Base-by-base conservation (phyloP, 495 filamentous ascomycete genomes). In the Apiosordaria backusii region DNA sequence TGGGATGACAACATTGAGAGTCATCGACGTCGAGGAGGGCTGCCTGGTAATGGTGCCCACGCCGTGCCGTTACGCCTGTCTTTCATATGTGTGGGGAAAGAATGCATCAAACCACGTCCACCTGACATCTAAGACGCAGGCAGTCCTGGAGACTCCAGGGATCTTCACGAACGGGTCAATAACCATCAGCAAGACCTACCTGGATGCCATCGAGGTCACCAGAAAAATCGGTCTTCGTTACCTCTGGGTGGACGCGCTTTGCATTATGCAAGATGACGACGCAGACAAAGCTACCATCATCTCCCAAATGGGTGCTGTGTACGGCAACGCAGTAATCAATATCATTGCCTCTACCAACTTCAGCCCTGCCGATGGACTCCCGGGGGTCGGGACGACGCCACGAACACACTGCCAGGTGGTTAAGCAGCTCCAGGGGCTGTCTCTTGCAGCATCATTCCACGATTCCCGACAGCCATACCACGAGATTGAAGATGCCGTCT, bases 391-490 rank as follows among this genome's bases (percentile, higher is more conserved):
- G 0, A 24, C 15, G 2, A 50, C 50, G 4, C 23, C 67, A 18
- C 29, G 67, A 26, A 23, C 63, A 4, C 59, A 27, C 19, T 53
- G 60, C 16, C 67, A 69, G 50, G 29, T 69, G 6, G 64, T 66
- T 26, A 5, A 53, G 24, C 81, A 81, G 35, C 77, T 88, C 21
- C 87, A 81, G 68, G 69, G 80, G 7, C 75, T 88, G 27, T 85
- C 84, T 16, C 70, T 79, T 27, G 83, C 86, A 9, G 78, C 91
- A 27, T 78, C 85, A 9, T 80, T 93, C 58, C 84, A 87, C 62
- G 91, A 95, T 65, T 88, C 88, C 2, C 59, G 67, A 19, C 57
- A 59, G 25, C 67, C 67, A n/a, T 54, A 66, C 25, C 3, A 40
- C 10, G 67, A 66, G 7, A 65, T 69, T 15, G 63, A 66, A 19